A percentile compares a stretch with the other conserved stretches of the same genome.
Conservation (phyloP, 768 basidiomycete genomes). For the Termitomyces sp. region DNA sequence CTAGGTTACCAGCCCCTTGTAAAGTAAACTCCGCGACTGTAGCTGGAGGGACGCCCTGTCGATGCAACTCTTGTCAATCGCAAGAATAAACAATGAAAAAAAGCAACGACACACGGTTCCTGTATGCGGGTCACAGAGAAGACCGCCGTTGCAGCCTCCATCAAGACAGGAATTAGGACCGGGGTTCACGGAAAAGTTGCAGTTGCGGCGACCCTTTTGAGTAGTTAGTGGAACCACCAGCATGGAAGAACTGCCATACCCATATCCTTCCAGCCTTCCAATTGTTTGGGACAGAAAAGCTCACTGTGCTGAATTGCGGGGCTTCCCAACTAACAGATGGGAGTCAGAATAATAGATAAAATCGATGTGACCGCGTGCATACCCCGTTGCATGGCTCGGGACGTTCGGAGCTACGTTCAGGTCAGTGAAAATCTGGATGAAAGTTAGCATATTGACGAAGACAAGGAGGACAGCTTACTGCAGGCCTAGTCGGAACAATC, state of each 20-base stretch:
- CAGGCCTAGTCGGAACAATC: slow-evolving; percentile 25
- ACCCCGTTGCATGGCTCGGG: slow-evolving; percentile 46
- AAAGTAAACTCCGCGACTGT: slow-evolving; percentile 15
- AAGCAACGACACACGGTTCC: slow-evolving; percentile 38
- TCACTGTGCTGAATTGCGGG: slow-evolving; percentile 28
- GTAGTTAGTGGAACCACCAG: neutral
- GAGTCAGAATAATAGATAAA: neutral
- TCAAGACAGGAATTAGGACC: slow-evolving; percentile 50
- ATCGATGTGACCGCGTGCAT: neutral
- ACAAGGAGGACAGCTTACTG: slow-evolving; percentile 18
- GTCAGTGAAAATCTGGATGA: slow-evolving; percentile 11
- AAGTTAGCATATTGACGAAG: neutral
- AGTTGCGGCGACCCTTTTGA: slow-evolving; percentile 59
- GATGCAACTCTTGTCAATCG: neutral
- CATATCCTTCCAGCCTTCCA: slow-evolving; percentile 66
- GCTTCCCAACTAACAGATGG: slow-evolving; percentile 33
- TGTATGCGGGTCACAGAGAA: slow-evolving; percentile 28
- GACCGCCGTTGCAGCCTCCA: too few relatives aligned
- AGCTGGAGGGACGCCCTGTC: slow-evolving; percentile 25
- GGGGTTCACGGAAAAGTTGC: slow-evolving; percentile 50
- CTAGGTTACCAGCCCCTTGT: slow-evolving; percentile 31
- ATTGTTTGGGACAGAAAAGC: slow-evolving; percentile 52
- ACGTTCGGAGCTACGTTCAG: slow-evolving; percentile 40
- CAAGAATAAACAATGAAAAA: neutral
- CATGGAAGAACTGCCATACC: slow-evolving; percentile 22